Percentiles rank a stretch among this genome's conserved stretches.
Evolutionary conservation across 148 eudicot genomes (phyloP).

Genomic region (Spergularia bocconei): DNA sequence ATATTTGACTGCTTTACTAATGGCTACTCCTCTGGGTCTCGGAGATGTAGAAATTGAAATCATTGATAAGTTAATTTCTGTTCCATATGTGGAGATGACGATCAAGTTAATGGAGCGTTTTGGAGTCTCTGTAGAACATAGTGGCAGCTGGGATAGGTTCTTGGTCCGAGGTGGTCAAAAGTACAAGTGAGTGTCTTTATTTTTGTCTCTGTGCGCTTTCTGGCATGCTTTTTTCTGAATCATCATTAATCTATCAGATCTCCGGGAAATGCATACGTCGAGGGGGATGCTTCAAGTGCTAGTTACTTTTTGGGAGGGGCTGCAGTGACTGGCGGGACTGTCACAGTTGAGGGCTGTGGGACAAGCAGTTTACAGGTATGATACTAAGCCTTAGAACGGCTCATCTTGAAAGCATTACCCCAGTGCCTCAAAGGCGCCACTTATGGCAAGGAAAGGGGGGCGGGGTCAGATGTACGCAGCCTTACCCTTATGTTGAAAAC

Average conservation of each 20-base stretch:
- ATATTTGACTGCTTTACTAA: slow-evolving; percentile 92
- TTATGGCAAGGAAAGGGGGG: too few species aligned
- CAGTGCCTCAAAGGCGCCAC: too few species aligned
- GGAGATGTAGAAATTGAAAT: slow-evolving; percentile 95
- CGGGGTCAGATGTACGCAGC: too few species aligned
- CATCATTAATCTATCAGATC: slow-evolving; percentile 44
- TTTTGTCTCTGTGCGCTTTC: background rate
- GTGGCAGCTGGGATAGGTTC: slow-evolving; percentile 73
- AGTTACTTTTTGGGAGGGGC: slow-evolving; percentile 98
- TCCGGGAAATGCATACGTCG: slow-evolving; percentile 92
- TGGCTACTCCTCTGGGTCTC: slow-evolving; percentile 91
- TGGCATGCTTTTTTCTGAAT: background rate
- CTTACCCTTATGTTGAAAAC: too few species aligned
- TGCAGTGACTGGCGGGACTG: slow-evolving; percentile 92
- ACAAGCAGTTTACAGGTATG: slow-evolving; percentile 86
- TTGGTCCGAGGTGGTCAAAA: slow-evolving; percentile 83
- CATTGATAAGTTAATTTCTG: slow-evolving; percentile 83
- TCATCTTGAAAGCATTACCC: background rate
- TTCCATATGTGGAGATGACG: slow-evolving; percentile 99
- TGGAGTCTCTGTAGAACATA: slow-evolving; percentile 81
- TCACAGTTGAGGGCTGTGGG: slow-evolving; percentile 98
- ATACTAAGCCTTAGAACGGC: background rate
- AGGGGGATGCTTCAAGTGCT: slow-evolving; percentile 99
- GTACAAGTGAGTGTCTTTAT: slow-evolving; percentile 66
- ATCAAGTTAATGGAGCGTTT: slow-evolving; percentile 91